These are phyloP conservation scores for Russula dissimulans DNA, from an alignment of 768 basidiomycete genomes.

Conservation along the genomic window DNA sequence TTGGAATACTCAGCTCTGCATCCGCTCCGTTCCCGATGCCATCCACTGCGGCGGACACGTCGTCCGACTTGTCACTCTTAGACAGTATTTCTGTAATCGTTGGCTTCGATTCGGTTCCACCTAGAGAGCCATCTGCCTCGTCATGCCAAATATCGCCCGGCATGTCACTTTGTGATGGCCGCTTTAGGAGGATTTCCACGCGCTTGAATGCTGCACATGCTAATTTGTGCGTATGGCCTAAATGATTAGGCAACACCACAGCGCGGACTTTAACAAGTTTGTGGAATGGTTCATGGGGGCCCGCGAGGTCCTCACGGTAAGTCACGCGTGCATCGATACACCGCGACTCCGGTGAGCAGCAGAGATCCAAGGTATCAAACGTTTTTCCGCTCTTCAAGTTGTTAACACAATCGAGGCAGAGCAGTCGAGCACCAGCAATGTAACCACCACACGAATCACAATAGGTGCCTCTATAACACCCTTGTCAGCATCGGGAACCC, in stretches of 20 bases:
- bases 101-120: not conserved
- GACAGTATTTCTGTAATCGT: not conserved
- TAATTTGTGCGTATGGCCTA: not conserved
- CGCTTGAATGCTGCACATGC: not conserved
- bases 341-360: constrained; percentile 16
- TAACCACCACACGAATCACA: too few species aligned
- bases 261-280: constrained; percentile 25
- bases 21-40: too few species aligned
- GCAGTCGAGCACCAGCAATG: too few species aligned
- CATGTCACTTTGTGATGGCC: not conserved
- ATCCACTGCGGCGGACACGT: too few species aligned
- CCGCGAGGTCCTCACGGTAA: constrained; percentile 16
- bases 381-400: too few species aligned
- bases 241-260: not conserved
- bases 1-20: too few species aligned
- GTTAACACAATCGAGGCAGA: too few species aligned
- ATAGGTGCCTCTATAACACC: too few species aligned
- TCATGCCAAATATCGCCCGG: not conserved
- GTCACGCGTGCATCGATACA: constrained; percentile 21
- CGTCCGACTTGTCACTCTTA: too few species aligned
- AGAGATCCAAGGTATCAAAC: constrained; percentile 23
- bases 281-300: constrained; percentile 26
- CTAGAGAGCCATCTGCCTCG: not conserved
- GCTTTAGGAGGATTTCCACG: not conserved
- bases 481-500: too few species aligned